Base-by-base conservation (phyloP, 2,329 filamentous ascomycete genomes). In the Parastagonospora nodorum region DNA sequence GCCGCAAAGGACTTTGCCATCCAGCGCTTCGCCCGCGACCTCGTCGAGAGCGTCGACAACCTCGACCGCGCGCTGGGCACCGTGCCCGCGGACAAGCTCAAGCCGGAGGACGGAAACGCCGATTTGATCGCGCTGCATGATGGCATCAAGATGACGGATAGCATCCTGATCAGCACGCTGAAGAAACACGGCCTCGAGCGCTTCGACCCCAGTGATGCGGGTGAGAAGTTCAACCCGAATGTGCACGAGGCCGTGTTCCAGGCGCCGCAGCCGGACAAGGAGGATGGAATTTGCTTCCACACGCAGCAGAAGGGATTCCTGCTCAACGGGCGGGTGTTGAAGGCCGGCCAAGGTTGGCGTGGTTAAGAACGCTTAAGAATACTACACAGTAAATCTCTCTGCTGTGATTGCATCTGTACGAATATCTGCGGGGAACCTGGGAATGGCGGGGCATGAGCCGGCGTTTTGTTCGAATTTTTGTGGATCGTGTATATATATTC, bases 181-280 rank as follows among this genome's bases (percentile, higher is more conserved):
- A 87, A 90, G 80, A 97, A 95, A 82, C 94, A 99, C 76, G 94
- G 94, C 48, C 81, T 99, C 56, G 90, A 96, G 81, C 83, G 92
- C 63, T 90, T 96, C 73, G 86, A 92, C 72, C 93, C 94, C 14
- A 76, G 74, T 49, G 79, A 79, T 31, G 79, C 85, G 59, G 83
- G 86, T 64, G 88, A 94, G 74, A 92, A 90, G 77, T 99, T 99
- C 81, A 88, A 99, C 79, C 92, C 94, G 61, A 97, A 97, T 77
- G 83, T 90, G 76, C 94, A 97, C 75, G 94, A 99, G 82, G 94
- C 94, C 32, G 94, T 90, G 16, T 97, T 97, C 78, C 92, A 95
- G 87, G 86, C 90, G 8, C 90, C 92, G 37, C 85, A 91, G 79
- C 83, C 87, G 45, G 92, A 86, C 63, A 95, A 96, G 82, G 89